These are phyloP conservation scores for Litsea cubeba DNA, from an alignment of 164 flowering plant genomes.

Conservation along the genomic window DNA sequence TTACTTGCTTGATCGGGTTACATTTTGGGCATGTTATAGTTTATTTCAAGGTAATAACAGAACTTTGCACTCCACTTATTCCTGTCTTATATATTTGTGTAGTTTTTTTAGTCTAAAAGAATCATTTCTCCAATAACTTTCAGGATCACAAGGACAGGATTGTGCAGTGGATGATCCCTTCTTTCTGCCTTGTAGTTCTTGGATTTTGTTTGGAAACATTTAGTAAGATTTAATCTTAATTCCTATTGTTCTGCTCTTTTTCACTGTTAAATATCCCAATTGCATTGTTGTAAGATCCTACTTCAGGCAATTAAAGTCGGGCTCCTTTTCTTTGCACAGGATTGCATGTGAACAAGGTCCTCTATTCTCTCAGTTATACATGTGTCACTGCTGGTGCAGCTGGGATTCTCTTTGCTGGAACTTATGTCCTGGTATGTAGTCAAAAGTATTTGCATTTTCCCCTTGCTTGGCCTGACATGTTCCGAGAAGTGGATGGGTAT, in stretches of 20 bases:
- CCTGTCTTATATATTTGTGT: not conserved
- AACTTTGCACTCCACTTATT: not conserved
- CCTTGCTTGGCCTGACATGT: not conserved
- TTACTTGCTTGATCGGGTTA: slow-evolving; percentile 70
- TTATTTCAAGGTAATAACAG: slow-evolving; percentile 47
- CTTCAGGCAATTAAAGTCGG: not conserved
- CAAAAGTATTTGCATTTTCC: slow-evolving; percentile 1
- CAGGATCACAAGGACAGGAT: slow-evolving; percentile 66
- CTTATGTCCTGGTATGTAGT: slow-evolving; percentile 49
- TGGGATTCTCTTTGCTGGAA: slow-evolving; percentile 52
- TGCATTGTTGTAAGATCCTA: not conserved
- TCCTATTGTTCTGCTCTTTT: not conserved
- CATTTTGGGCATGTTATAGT: slow-evolving; percentile 71
- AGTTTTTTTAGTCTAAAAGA: not conserved
- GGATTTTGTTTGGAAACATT: slow-evolving; percentile 43
- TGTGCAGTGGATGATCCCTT: slow-evolving; percentile 46
- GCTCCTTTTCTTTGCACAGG: slow-evolving; percentile 28
- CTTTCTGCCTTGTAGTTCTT: slow-evolving; percentile 30
- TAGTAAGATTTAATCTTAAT: slow-evolving; percentile 26
- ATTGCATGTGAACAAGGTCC: slow-evolving; percentile 68
- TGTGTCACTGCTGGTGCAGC: slow-evolving; percentile 68
- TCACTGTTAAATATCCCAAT: not conserved
- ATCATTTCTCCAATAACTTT: slow-evolving; percentile 1
- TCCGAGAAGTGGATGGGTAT: too few relatives aligned
- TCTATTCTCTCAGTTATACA: slow-evolving; percentile 62